Evolutionary conservation across 176 grass and related monocot species (phyloP).

Genomic region (Elaeis guineensis): DNA sequence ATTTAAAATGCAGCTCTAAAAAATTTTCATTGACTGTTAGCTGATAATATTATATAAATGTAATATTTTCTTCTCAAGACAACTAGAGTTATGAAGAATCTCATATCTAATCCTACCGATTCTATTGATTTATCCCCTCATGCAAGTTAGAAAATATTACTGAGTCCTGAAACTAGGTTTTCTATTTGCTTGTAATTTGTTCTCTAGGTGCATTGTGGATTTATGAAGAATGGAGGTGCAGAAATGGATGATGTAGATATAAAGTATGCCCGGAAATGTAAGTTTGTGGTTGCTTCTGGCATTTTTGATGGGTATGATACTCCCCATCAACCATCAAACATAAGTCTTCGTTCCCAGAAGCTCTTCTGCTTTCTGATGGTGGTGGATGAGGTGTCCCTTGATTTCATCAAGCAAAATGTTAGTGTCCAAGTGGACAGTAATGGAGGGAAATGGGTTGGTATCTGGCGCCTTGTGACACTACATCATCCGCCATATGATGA

Average conservation of each 20-base stretch:
- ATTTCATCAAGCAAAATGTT: constrained; percentile 79
- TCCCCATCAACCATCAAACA: constrained; percentile 87
- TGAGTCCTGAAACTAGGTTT: neutral
- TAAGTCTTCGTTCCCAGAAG: constrained; percentile 70
- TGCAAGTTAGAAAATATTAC: no score
- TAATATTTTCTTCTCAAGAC: no score
- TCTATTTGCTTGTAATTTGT: constrained; percentile 11
- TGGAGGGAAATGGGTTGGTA: constrained; percentile 91
- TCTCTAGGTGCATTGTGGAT: constrained; percentile 87
- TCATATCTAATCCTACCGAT: no score
- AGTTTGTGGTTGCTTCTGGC: constrained; percentile 91
- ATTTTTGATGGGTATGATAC: constrained; percentile 98
- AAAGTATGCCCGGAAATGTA: constrained; percentile 77
- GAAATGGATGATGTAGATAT: constrained; percentile 71
- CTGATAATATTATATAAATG: no score
- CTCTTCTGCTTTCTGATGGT: constrained; percentile 98
- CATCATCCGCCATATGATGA: constrained; percentile 80
- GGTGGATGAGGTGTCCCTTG: constrained; percentile 81
- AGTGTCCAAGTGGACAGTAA: constrained; percentile 50
- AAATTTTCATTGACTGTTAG: no score
- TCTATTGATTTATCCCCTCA: no score
- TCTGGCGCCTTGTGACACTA: constrained; percentile 73
- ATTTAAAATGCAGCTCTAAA: no score
- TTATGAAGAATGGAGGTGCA: constrained; percentile 76
- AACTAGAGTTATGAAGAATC: no score